Percentiles rank a stretch among this genome's conserved stretches.
These are phyloP conservation scores for Eutrema salsugineum DNA, from an alignment of 441 rosid species.

Conservation along the genomic window DNA sequence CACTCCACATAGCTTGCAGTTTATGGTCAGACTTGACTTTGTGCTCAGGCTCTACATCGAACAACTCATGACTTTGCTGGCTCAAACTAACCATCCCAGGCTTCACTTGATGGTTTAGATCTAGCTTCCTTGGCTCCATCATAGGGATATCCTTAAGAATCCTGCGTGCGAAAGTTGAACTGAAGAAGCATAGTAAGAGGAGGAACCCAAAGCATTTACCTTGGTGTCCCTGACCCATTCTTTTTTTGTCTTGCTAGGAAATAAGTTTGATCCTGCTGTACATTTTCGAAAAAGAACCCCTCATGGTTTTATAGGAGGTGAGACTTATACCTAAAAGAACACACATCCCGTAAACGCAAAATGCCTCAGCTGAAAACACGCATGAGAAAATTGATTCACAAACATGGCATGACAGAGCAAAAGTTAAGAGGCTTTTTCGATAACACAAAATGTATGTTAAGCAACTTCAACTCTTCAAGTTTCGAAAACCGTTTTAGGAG, in stretches of 20 bases:
- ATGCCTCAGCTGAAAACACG: slow-evolving; percentile 10
- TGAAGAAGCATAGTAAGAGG: slow-evolving; percentile 38
- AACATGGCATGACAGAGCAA: slow-evolving; percentile 25
- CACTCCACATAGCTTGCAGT: not conserved
- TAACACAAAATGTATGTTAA: slow-evolving; percentile 25
- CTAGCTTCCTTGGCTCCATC: slow-evolving; percentile 2
- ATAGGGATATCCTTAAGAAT: slow-evolving; percentile 30
- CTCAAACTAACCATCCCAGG: slow-evolving; percentile 12
- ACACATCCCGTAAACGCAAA: slow-evolving; percentile 16
- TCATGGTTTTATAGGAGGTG: slow-evolving; percentile 22
- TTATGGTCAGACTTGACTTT: not conserved
- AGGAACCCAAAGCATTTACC: slow-evolving; percentile 30
- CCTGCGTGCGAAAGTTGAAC: slow-evolving; percentile 41
- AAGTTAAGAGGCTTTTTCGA: not conserved
- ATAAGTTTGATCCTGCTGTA: slow-evolving; percentile 9
- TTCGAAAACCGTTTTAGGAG: not conserved
- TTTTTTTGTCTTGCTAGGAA: slow-evolving; percentile 4
- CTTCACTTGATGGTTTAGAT: not conserved
- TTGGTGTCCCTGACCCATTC: slow-evolving; percentile 33
- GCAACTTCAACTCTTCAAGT: slow-evolving; percentile 20
- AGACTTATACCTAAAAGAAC: not conserved
- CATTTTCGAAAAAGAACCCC: not conserved
- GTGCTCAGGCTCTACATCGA: not conserved
- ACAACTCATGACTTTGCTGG: not conserved
- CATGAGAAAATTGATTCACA: slow-evolving; percentile 12